phyloP scores from a whole-genome alignment of 2,329 filamentous ascomycete genomes.

The Phaeosphaeria sp. region DNA sequence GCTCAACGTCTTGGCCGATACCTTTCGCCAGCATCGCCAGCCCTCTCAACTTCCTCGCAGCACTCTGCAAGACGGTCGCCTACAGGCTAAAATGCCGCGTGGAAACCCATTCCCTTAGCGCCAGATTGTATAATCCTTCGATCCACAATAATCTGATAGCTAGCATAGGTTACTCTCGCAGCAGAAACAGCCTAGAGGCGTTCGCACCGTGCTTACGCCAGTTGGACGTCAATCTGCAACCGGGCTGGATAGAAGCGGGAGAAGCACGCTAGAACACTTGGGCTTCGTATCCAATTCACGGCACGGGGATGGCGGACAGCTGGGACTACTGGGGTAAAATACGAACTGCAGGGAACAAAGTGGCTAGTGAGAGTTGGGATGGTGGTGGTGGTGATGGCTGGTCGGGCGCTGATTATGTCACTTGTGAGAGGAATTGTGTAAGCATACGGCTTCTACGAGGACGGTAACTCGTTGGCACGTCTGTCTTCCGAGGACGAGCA shows the following conservation, averaged over 20 bases:
- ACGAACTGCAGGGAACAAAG: neutral
- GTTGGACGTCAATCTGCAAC: neutral
- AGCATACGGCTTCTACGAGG: neutral
- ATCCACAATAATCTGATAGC: too few relatives aligned
- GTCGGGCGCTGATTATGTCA: neutral
- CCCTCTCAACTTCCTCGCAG: too few relatives aligned
- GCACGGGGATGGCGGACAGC: neutral
- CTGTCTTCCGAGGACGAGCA: neutral
- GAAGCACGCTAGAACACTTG: neutral
- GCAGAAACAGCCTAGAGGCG: neutral
- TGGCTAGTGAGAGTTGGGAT: neutral
- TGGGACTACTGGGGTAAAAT: neutral
- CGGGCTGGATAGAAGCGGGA: neutral
- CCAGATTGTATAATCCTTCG: too few relatives aligned
- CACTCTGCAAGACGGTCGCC: too few relatives aligned
- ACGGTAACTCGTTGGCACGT: neutral
- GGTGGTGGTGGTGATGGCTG: neutral
- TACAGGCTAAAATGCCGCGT: too few relatives aligned
- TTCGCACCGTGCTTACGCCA: neutral
- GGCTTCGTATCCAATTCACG: neutral
- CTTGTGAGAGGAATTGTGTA: neutral
- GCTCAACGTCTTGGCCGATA: too few relatives aligned
- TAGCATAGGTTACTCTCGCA: neutral
- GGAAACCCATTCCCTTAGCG: too few relatives aligned
- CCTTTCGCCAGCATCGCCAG: too few relatives aligned